Base-by-base conservation (phyloP, 2,329 filamentous ascomycete species). In the Trematosphaeria pertusa region DNA sequence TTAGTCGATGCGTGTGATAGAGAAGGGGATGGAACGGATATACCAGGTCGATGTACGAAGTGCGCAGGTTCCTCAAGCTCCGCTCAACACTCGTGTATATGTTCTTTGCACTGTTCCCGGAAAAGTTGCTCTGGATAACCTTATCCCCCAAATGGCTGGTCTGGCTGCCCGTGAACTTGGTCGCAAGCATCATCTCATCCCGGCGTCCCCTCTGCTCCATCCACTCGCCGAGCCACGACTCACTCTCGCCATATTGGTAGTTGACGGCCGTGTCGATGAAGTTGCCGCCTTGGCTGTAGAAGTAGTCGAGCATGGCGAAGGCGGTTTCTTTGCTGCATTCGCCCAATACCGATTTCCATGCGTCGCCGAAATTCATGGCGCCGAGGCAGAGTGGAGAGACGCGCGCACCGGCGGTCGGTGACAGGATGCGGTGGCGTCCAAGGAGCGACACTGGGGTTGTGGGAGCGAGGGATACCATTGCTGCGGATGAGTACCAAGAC, bases 281-380 rank as follows among this genome's bases (percentile, higher is more conserved):
- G 71, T 90, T 90, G 18, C 87, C 87, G 3, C 85, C 85, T 0
- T 84, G 78, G 5, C 80, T 78, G 80, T 79, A 83, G 71, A 82
- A 89, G 62, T 80, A 83, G 61, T 90, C 86, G 7, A 90, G 77
- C 19, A 90, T 82, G 15, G 77, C 74, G 55, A 88, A 86, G 1
- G 81, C 84, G 1, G 81, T 79, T 38, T 82, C 75, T 63, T 88
- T 83, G 64, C 82, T 78, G 86, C 88, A 62, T 44, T 79, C 78
- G 22, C 87, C 87, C 80, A 90, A 81, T 40, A 75, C 76, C 37
- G 68, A 58, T 68, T 75, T 79, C 86, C 77, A 81, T 24, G 77
- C 73, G 45, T 82, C 72, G 34, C 85, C 85, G 70, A 88, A 84
- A 68, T 81, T 84, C 83, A 87, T 87, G 41, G 76, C 75, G 9